Conservation (phyloP, 202 grass and related monocot species). For the Panicum hallii region DNA sequence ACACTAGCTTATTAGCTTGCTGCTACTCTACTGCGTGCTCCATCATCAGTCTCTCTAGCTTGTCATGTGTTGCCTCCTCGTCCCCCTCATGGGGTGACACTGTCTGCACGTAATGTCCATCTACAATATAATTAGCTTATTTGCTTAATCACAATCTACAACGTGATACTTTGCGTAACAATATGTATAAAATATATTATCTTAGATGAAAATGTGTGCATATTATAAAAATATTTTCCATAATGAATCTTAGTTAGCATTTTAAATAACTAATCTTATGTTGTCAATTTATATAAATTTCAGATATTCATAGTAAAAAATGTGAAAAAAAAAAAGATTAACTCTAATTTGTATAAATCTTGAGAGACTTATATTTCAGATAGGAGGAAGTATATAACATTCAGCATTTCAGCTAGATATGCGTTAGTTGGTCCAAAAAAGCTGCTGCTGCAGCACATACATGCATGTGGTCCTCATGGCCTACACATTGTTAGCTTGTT, state of each 20-base stretch:
- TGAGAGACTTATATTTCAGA: background rate
- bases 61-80: conserved; percentile 28
- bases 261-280: too few species aligned
- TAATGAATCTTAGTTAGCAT: too few species aligned
- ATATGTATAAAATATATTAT: too few species aligned
- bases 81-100: conserved; percentile 1
- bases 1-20: too few species aligned
- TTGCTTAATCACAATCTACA: background rate
- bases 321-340: too few species aligned
- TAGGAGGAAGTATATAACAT: background rate
- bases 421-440: background rate
- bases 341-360: too few species aligned
- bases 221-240: too few species aligned
- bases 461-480: background rate
- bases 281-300: background rate
- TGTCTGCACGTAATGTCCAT: background rate
- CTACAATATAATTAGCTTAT: background rate
- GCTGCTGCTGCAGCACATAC: background rate
- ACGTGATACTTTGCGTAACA: too few species aligned
- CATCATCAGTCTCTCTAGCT: conserved; percentile 17
- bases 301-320: too few species aligned
- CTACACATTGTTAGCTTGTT: background rate
- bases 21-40: background rate
- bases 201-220: too few species aligned
- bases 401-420: background rate